Evolutionary conservation across 2,329 filamentous ascomycete species (phyloP).

Genomic region (Colletotrichum tamarilloi): DNA sequence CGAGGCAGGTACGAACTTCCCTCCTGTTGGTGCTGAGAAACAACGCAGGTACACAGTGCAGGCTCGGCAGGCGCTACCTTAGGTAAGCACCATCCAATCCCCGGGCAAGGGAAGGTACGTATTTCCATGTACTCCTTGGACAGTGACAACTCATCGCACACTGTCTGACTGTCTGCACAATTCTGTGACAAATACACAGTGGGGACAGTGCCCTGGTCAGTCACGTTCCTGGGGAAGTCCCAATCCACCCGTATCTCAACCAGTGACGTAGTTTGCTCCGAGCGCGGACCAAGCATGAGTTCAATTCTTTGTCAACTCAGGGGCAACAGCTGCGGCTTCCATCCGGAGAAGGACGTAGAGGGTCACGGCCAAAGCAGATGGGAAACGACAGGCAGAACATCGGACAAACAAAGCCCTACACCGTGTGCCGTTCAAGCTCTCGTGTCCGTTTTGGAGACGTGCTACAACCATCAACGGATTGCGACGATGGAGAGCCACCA

Average conservation of each 20-base stretch:
- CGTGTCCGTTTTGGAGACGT: constrained; percentile 9
- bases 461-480: constrained; percentile 9
- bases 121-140: background rate
- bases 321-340: constrained; percentile 2
- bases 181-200: constrained; percentile 18
- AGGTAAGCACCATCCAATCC: background rate
- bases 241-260: constrained; percentile 16
- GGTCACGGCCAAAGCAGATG: background rate
- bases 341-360: background rate
- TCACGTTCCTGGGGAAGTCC: constrained; percentile 29
- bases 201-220: constrained; percentile 6
- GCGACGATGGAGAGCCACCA: constrained; percentile 25
- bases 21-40: constrained; percentile 18
- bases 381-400: background rate
- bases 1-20: background rate
- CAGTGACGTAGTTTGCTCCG: constrained; percentile 26
- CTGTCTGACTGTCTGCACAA: constrained; percentile 6
- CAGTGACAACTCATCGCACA: background rate
- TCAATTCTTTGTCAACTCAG: constrained; percentile 11
- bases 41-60: constrained; percentile 15
- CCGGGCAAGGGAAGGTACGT: background rate
- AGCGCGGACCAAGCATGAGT: constrained; percentile 11
- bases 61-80: background rate
- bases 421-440: background rate
- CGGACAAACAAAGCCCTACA: constrained; percentile 3